A percentile compares a stretch with the other conserved stretches of the same genome.
These are phyloP conservation scores for Aureobasidium sp. DNA, from an alignment of 2,329 filamentous ascomycete genomes.

Conservation along the genomic window DNA sequence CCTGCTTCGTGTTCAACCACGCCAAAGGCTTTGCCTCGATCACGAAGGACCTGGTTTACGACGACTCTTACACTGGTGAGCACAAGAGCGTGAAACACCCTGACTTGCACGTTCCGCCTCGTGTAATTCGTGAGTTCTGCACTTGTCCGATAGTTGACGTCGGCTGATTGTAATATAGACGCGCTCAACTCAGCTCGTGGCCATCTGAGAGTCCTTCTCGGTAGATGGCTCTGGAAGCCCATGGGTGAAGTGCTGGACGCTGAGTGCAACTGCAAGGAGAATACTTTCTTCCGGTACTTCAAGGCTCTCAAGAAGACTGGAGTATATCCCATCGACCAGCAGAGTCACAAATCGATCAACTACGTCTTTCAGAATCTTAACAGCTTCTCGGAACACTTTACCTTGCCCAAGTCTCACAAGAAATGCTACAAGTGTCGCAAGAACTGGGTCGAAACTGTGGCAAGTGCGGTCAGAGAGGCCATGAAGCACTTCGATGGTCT, in stretches of 20 bases:
- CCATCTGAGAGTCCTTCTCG: constrained; percentile 17
- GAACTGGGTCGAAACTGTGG: background rate
- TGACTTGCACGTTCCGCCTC: background rate
- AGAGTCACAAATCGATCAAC: background rate
- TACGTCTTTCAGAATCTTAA: background rate
- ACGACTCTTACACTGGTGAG: constrained; percentile 8
- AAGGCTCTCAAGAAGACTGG: background rate
- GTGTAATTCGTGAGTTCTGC: background rate
- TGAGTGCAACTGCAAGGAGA: background rate
- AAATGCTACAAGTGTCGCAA: background rate
- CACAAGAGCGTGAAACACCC: background rate
- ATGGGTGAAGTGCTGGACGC: background rate
- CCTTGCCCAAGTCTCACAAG: background rate
- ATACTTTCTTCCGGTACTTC: background rate
- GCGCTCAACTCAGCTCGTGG: constrained; percentile 12
- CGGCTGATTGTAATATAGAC: background rate
- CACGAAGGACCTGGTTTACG: constrained; percentile 27
- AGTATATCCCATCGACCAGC: background rate
- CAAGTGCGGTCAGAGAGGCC: background rate
- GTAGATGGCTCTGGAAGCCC: background rate
- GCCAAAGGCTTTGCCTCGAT: constrained; percentile 21
- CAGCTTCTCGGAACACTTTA: background rate
- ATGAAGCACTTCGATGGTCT: constrained; percentile 23
- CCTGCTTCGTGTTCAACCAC: constrained; percentile 24
- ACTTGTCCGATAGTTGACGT: background rate